Percentiles rank a stretch among this genome's conserved stretches.
Evolutionary conservation across 2,329 filamentous ascomycete species (phyloP).

Genomic region (Zopfia rhizophila): DNA sequence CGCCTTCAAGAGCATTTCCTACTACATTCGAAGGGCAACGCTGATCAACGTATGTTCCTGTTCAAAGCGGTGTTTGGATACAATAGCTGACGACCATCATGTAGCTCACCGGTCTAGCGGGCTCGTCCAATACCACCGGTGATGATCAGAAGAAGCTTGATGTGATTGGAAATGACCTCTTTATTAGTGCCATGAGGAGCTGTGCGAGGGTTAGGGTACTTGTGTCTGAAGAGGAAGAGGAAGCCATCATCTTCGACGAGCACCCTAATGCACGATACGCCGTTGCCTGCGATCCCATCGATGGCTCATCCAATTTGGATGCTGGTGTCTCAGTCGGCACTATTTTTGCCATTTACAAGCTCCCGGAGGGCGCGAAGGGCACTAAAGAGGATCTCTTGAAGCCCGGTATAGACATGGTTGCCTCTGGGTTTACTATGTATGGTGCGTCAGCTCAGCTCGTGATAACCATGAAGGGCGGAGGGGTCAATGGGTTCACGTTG

Average conservation of each 20-base stretch:
- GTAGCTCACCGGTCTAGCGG: constrained; percentile 86
- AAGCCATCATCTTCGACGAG: constrained; percentile 86
- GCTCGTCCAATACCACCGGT: constrained; percentile 92
- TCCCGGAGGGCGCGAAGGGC: constrained; percentile 78
- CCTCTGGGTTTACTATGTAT: constrained; percentile 99
- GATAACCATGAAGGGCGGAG: constrained; percentile 92
- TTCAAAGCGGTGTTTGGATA: not conserved
- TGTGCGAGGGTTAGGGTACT: constrained; percentile 90
- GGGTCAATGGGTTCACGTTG: constrained; percentile 96
- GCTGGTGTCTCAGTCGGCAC: constrained; percentile 97
- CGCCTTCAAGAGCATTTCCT: constrained; percentile 99
- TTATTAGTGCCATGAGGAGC: constrained; percentile 93
- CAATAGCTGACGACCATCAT: constrained; percentile 22
- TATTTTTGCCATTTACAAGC: constrained; percentile 94
- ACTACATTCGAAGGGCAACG: constrained; percentile 97
- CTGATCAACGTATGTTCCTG: constrained; percentile 78
- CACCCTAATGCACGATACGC: constrained; percentile 83
- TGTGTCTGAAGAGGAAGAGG: constrained; percentile 98
- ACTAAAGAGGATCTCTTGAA: constrained; percentile 87
- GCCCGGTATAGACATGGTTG: constrained; percentile 90
- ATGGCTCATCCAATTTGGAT: constrained; percentile 96
- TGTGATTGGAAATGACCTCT: constrained; percentile 98
- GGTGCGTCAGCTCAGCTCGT: constrained; percentile 96
- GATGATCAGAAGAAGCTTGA: constrained; percentile 99
- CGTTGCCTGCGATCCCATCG: constrained; percentile 96